Base-by-base conservation (phyloP, 2,329 filamentous ascomycete genomes). In the Aureobasidium sp. region DNA sequence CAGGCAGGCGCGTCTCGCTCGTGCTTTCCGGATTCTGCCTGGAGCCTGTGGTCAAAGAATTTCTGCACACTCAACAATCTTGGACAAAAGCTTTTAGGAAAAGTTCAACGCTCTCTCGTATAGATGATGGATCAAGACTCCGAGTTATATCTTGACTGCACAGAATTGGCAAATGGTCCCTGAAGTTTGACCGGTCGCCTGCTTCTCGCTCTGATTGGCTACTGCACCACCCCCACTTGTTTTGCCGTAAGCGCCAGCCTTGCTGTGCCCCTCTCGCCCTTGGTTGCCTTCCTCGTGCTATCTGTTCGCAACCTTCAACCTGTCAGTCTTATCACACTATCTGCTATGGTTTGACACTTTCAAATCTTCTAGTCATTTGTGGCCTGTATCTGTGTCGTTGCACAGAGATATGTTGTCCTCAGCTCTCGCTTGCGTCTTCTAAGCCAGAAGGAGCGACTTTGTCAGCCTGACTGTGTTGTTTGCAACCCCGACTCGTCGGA, bases 191-290 rank as follows among this genome's bases (percentile, higher is more conserved):
- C 34, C 49, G n/a, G 25, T 37, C 42, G 27, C 50, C 36, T 27
- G 11, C 21, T 7, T 8, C 11, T 8, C n/a, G 11, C 27, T 41
- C 34, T 54, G 50, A 57, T 57, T 57, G 53, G 53, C n/a, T 34
- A 8, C n/a, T 54, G 29, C 30, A 2, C 6, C 16, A 5, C 25
- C 39, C 39, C 53, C 53, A 57, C 53, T 57, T 45, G 53, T 45
- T 57, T 45, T 47, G 25, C 42, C 55, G 44, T 59, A 59, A 48
- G 42, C 55, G 55, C 55, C 55, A 59, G 55, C 55, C 55, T 48
- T 59, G 15, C 29, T 9, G 21, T 39, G 39, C 30, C 52, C 44
- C 44, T 47, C 44, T 47, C 13, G 5, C n/a, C 37, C 39, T 29
- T 15, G 15, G 21, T 16, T n/a, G 34, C 49, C 13, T n/a, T 30